Base-by-base conservation (phyloP, 352 stramenopile species). In the Pythium biforme region DNA sequence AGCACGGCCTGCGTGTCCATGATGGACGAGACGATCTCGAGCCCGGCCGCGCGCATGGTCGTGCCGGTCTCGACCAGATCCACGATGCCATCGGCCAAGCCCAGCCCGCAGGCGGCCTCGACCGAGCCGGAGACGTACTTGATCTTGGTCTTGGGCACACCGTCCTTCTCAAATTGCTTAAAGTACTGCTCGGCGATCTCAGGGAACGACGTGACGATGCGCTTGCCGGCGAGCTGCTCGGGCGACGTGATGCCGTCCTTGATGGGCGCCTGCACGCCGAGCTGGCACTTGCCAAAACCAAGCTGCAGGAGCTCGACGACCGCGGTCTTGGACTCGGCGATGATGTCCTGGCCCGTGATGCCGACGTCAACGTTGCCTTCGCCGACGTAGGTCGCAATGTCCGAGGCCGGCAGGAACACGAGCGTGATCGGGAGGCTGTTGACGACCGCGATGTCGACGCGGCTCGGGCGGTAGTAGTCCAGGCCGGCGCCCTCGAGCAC, bases 61-160 rank as follows among this genome's bases (percentile, higher is more conserved):
- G 97, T 99, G 27, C 97, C 97, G 12, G 97, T 99, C 79, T 99
- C 97, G 15, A 99, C 96, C 26, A 99, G 81, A 85, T 99, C 97
- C 27, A 99, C 96, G 61, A 99, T 97, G 46, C 94, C 97, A 74
- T 99, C 97, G 15, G 97, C 97, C 34, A 99, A 70, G 9, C 97
- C 97, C n/a, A 99, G 83, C 12, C 94, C 94, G 65, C 97, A 99
- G 9, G 96, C 96, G 1, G 96, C 96, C 70, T 99, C 97, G 25
- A 99, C 97, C 17, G 93, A 98, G n/a, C 97, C 97, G 0, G 93
- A 98, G 29, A 99, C 95, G 78, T 98, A 98, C 70, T 95, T 97
- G 69, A 99, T 97, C 64, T 92, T 92, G 50, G 89, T 89, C 33
- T 69, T 78, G 14, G 72, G 73, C 29, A 62, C 79, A 29, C 64